phyloP scores from a whole-genome alignment of 1,284 basidiomycete genomes.

The Athelia sp. region DNA sequence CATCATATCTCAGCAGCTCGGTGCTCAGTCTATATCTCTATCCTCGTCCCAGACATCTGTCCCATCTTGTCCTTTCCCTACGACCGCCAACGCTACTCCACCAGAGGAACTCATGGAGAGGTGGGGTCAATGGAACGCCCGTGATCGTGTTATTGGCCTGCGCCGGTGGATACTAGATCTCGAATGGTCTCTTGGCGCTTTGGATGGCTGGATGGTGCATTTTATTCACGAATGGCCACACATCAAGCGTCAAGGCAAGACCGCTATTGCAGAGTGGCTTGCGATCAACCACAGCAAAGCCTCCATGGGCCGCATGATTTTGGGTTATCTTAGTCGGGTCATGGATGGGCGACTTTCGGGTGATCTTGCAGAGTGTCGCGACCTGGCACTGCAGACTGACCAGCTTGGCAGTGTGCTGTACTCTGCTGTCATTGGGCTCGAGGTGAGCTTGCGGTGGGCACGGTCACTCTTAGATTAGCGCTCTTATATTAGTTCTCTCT shows the following conservation, averaged over 20 bases:
- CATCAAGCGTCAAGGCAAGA: not conserved
- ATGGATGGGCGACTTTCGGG: not conserved
- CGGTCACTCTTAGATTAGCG: too few species aligned
- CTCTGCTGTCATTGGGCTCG: not conserved
- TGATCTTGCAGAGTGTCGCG: not conserved
- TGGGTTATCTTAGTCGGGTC: not conserved
- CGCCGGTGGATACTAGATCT: not conserved
- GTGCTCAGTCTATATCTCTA: too few species aligned
- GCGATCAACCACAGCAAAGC: not conserved
- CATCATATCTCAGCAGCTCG: too few species aligned
- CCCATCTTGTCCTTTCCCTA: too few species aligned
- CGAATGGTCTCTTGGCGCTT: not conserved
- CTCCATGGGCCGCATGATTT: not conserved
- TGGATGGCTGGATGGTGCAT: not conserved
- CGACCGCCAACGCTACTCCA: too few species aligned
- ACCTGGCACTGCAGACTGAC: not conserved
- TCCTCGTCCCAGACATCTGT: too few species aligned
- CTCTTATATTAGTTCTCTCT: too few species aligned
- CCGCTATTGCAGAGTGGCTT: not conserved
- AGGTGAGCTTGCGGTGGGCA: not conserved
- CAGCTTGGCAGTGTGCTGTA: not conserved
- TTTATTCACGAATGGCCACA: not conserved
- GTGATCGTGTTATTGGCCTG: not conserved
- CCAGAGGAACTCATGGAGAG: not conserved
- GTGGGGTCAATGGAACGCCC: not conserved